A percentile compares a stretch with the other conserved stretches of the same genome.
These are phyloP conservation scores for Cladosporium sp. DNA, from an alignment of 2,329 filamentous ascomycete genomes.

Conservation along the genomic window DNA sequence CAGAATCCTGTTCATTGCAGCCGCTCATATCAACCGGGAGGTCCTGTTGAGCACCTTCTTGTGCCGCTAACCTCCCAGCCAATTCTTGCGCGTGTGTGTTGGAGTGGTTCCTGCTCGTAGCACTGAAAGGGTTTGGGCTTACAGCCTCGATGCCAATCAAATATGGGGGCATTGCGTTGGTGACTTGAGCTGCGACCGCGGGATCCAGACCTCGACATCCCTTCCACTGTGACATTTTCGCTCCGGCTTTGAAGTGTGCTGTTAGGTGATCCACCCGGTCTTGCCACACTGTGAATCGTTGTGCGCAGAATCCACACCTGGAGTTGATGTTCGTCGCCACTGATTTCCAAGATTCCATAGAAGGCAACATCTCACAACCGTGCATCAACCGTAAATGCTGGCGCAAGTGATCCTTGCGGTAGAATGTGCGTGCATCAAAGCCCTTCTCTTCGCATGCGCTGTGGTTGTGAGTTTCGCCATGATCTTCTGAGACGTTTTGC, in stretches of 20 bases:
- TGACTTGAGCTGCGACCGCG: constrained; percentile 51
- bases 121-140: constrained; percentile 52
- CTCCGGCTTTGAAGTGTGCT: constrained; percentile 57
- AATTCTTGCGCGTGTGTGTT: constrained; percentile 25
- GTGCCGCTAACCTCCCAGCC: constrained; percentile 7
- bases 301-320: constrained; percentile 57
- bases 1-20: background rate
- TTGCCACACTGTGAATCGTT: constrained; percentile 53
- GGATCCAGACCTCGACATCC: constrained; percentile 57
- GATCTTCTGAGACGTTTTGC: constrained; percentile 55
- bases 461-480: constrained; percentile 63
- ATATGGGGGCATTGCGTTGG: constrained; percentile 56
- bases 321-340: constrained; percentile 56
- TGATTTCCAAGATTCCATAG: constrained; percentile 67
- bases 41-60: constrained; percentile 12
- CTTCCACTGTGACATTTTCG: constrained; percentile 57
- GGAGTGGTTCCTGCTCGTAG: constrained; percentile 36
- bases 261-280: constrained; percentile 56
- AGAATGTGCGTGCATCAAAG: constrained; percentile 63
- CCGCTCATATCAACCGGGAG: background rate
- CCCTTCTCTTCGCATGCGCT: constrained; percentile 67
- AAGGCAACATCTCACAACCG: constrained; percentile 60
- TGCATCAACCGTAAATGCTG: constrained; percentile 65
- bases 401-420: constrained; percentile 63
- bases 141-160: constrained; percentile 52